A percentile compares a stretch with the other conserved stretches of the same genome.
These are phyloP conservation scores for Testicularia cyperi DNA, from an alignment of 1,284 basidiomycete genomes.

Conservation along the genomic window DNA sequence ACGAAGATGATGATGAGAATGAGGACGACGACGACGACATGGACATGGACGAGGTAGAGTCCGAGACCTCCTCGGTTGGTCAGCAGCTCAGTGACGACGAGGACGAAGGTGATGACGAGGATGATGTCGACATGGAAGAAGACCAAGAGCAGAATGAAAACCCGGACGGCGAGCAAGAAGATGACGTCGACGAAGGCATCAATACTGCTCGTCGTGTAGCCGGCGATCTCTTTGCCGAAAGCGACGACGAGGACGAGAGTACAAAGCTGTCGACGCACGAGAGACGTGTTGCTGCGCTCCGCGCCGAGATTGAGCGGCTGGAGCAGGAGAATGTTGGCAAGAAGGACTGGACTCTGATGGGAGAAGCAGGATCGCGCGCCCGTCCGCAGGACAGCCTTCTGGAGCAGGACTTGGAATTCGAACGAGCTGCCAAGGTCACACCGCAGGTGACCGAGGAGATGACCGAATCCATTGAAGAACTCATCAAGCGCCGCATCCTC, in stretches of 20 bases:
- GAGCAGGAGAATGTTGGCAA: constrained; percentile 66
- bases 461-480: constrained; percentile 79
- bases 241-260: constrained; percentile 61
- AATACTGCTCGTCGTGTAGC: constrained; percentile 64
- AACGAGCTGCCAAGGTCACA: constrained; percentile 78
- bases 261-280: constrained; percentile 64
- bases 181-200: constrained; percentile 50
- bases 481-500: constrained; percentile 86
- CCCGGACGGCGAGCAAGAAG: constrained; percentile 51
- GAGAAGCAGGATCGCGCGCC: constrained; percentile 79
- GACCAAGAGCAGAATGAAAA: constrained; percentile 32
- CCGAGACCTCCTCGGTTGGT: constrained; percentile 26
- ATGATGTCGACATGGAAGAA: constrained; percentile 43
- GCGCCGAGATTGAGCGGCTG: constrained; percentile 65
- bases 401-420: constrained; percentile 93
- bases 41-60: constrained; percentile 43
- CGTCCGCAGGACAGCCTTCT: constrained; percentile 89
- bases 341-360: constrained; percentile 87
- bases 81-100: constrained; percentile 39
- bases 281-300: constrained; percentile 63
- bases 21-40: constrained; percentile 60
- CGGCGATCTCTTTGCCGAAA: constrained; percentile 65
- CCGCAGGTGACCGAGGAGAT: constrained; percentile 88
- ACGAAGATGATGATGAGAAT: constrained; percentile 14
- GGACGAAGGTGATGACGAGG: constrained; percentile 37